These are phyloP conservation scores for Alternaria metachromatica DNA, from an alignment of 2,329 filamentous ascomycete genomes.

Conservation along the genomic window DNA sequence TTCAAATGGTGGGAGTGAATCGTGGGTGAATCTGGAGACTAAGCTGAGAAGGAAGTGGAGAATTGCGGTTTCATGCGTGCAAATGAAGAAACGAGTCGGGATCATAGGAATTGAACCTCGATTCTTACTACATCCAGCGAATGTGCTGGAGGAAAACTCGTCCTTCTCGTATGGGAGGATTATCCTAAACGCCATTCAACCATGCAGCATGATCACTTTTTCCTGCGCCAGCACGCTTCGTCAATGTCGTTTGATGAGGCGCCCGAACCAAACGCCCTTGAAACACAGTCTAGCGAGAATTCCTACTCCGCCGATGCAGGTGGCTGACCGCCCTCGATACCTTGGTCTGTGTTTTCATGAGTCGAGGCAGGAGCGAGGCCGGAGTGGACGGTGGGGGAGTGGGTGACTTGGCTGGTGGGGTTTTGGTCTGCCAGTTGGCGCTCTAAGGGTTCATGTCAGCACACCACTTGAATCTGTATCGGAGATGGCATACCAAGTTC, in stretches of 20 bases:
- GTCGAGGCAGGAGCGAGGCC: conserved; percentile 33
- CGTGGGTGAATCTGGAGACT: neutral
- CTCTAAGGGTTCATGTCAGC: conserved; percentile 32
- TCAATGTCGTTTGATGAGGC: neutral
- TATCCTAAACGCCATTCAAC: neutral
- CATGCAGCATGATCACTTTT: neutral
- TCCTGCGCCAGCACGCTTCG: conserved; percentile 2
- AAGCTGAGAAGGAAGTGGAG: neutral
- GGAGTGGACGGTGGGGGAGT: conserved; percentile 38
- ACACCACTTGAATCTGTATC: neutral
- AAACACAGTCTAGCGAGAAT: neutral
- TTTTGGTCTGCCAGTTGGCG: conserved; percentile 44
- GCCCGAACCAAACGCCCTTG: neutral
- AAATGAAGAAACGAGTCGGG: neutral
- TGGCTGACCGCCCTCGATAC: neutral
- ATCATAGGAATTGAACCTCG: neutral
- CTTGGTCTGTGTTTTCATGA: conserved; percentile 16
- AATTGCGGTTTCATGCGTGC: neutral
- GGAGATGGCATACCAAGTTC: conserved; percentile 65
- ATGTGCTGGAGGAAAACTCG: neutral
- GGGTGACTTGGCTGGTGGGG: conserved; percentile 38
- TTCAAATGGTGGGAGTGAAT: neutral
- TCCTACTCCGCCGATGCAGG: conserved; percentile 7
- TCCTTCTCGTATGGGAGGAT: neutral
- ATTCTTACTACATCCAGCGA: neutral